phyloP scores from a whole-genome alignment of 2,329 filamentous ascomycete genomes.

The Aureobasidium pullulans region DNA sequence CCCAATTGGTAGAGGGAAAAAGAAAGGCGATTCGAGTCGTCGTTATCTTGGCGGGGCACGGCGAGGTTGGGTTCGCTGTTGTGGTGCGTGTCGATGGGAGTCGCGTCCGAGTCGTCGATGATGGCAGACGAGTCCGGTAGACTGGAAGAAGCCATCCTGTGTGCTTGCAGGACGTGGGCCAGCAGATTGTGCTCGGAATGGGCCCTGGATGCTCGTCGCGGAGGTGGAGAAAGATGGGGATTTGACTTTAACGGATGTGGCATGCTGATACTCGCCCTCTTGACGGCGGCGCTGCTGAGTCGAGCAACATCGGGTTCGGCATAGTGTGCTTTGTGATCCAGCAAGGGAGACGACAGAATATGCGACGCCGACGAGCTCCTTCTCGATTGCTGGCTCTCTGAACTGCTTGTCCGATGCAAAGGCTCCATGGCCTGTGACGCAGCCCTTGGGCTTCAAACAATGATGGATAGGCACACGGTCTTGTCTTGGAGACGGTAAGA shows the following conservation, averaged over 20 bases:
- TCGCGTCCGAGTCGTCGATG: constrained; percentile 39
- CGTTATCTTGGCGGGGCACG: constrained; percentile 22
- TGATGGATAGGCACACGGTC: background rate
- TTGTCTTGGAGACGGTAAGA: background rate
- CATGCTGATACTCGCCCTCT: constrained; percentile 58
- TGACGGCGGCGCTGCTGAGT: constrained; percentile 41
- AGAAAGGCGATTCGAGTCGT: constrained; percentile 59
- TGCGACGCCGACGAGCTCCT: constrained; percentile 41
- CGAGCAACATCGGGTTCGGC: constrained; percentile 53
- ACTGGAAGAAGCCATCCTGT: background rate
- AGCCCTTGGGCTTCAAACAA: background rate
- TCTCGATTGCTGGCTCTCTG: constrained; percentile 32
- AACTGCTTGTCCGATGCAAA: constrained; percentile 17
- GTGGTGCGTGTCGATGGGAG: constrained; percentile 41
- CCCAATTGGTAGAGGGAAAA: constrained; percentile 64
- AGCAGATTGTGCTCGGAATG: constrained; percentile 1
- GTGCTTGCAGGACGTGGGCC: constrained; percentile 33
- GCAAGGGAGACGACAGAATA: constrained; percentile 21
- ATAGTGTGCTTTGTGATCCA: constrained; percentile 49
- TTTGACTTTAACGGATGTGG: constrained; percentile 41
- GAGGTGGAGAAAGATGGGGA: constrained; percentile 9
- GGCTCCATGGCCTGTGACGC: constrained; percentile 15
- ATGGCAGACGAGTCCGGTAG: constrained; percentile 33
- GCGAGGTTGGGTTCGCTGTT: constrained; percentile 26
- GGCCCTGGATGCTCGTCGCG: constrained; percentile 7